Evolutionary conservation across 1,284 basidiomycete species (phyloP).

Genomic region (Rugosomyces carneus): DNA sequence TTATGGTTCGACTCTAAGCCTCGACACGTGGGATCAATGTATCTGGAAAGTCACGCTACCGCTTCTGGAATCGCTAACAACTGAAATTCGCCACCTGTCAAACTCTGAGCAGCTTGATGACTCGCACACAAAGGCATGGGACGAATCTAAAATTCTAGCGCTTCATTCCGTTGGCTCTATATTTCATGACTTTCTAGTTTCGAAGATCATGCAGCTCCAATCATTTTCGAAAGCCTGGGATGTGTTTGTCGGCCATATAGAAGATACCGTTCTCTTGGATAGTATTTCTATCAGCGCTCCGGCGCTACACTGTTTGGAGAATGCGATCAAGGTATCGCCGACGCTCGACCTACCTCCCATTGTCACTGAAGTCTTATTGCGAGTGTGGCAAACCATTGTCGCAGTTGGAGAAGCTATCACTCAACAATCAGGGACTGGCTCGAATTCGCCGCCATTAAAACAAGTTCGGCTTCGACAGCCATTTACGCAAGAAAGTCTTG

Average conservation of each 20-base stretch:
- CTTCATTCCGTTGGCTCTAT: conserved; percentile 82
- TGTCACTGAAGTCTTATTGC: conserved; percentile 49
- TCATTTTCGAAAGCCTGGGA: conserved; percentile 71
- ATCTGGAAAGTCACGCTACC: conserved; percentile 90
- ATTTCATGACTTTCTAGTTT: conserved; percentile 71
- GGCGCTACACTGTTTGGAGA: conserved; percentile 77
- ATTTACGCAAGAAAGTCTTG: conserved; percentile 85
- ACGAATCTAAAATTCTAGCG: conserved; percentile 85
- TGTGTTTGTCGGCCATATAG: conserved; percentile 63
- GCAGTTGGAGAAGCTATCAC: conserved; percentile 56
- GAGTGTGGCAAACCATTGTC: conserved; percentile 69
- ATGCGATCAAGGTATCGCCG: conserved; percentile 54
- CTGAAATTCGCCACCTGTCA: conserved; percentile 40
- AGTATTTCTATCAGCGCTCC: conserved; percentile 69
- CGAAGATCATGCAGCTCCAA: conserved; percentile 67
- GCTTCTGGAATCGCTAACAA: conserved; percentile 69
- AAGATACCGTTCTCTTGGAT: conserved; percentile 65
- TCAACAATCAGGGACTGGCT: conserved; percentile 22
- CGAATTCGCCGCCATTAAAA: conserved; percentile 20
- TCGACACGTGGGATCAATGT: conserved; percentile 82
- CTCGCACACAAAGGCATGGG: conserved; percentile 51
- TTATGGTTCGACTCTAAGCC: conserved; percentile 79
- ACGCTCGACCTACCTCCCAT: conserved; percentile 32
- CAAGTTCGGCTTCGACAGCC: conserved; percentile 30
- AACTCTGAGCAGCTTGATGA: conserved; percentile 16